These are phyloP conservation scores for Leishmania major DNA, from an alignment of 208 protist genomes.

Conservation along the genomic window DNA sequence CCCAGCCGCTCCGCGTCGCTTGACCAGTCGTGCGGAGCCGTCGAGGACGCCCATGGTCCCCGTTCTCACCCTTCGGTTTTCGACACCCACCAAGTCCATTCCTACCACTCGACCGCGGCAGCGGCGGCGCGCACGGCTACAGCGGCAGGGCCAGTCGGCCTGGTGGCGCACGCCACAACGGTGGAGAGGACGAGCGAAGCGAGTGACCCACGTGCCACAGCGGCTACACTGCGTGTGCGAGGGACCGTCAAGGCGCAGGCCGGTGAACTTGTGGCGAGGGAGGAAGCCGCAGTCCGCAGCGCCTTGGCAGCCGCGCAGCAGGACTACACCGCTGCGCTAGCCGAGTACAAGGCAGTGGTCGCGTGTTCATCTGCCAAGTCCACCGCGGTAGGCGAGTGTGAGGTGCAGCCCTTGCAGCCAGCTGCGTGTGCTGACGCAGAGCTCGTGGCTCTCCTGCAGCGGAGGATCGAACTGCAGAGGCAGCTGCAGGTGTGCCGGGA, in stretches of 20 bases:
- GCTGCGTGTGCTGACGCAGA: slow-evolving; percentile 13
- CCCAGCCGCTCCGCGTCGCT: neutral
- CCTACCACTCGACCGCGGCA: neutral
- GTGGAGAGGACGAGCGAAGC: neutral
- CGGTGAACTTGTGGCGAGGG: slow-evolving; percentile 1
- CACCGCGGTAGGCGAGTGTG: neutral
- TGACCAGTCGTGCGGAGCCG: too few species aligned
- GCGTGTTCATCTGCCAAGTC: neutral
- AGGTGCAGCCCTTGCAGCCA: neutral
- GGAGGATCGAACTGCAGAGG: slow-evolving; percentile 32
- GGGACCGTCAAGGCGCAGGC: neutral
- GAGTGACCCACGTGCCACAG: neutral
- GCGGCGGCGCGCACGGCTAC: neutral
- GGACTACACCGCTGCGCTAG: slow-evolving; percentile 29
- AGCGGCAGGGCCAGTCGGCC: neutral
- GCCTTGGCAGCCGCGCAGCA: slow-evolving; percentile 28
- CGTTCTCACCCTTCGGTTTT: neutral
- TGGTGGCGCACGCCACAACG: neutral
- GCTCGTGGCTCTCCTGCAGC: slow-evolving; percentile 17
- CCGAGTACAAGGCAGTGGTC: slow-evolving; percentile 9
- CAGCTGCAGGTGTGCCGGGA: slow-evolving; percentile 12
- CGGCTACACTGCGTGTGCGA: neutral
- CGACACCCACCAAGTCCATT: neutral
- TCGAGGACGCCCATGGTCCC: neutral
- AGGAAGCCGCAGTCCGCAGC: slow-evolving; percentile 31